These are phyloP conservation scores for Haplosporangium sp. DNA, from an alignment of 371 early-diverging fungal genomes.

Conservation along the genomic window DNA sequence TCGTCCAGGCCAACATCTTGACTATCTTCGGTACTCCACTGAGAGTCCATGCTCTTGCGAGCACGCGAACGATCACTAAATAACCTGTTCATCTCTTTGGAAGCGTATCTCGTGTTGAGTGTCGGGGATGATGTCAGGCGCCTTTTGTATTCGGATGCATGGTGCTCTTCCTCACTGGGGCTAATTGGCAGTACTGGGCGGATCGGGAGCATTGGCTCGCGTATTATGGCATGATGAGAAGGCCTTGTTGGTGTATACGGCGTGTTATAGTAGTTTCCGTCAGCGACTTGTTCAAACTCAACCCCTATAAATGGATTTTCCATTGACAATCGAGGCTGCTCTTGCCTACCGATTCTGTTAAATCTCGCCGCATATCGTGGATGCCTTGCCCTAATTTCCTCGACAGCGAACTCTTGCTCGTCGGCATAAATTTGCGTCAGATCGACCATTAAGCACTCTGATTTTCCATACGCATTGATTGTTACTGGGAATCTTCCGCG, in stretches of 20 bases:
- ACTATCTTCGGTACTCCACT: constrained; percentile 26
- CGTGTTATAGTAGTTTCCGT: too few species aligned
- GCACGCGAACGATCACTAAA: constrained; percentile 41
- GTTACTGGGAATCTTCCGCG: constrained; percentile 9
- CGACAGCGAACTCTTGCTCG: constrained; percentile 23
- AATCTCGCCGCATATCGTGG: constrained; percentile 1
- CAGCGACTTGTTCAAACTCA: background rate
- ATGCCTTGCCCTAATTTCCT: constrained; percentile 30
- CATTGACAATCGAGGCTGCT: background rate
- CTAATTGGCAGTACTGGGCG: constrained; percentile 11
- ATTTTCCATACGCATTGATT: constrained; percentile 2
- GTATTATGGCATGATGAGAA: background rate
- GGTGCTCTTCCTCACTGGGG: constrained; percentile 17
- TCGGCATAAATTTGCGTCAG: constrained; percentile 17
- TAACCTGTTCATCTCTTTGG: constrained; percentile 42
- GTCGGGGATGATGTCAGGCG: constrained; percentile 30
- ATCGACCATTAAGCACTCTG: constrained; percentile 30
- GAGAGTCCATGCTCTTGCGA: constrained; percentile 25
- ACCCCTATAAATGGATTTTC: background rate
- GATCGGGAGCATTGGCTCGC: background rate
- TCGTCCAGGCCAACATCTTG: constrained; percentile 15
- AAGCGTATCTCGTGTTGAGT: constrained; percentile 35
- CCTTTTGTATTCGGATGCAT: background rate
- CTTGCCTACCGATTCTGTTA: background rate
- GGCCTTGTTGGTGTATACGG: background rate